A percentile compares a stretch with the other conserved stretches of the same genome.
Evolutionary conservation across 805 yeast species (phyloP).

Genomic region (Yarrowia porcina): DNA sequence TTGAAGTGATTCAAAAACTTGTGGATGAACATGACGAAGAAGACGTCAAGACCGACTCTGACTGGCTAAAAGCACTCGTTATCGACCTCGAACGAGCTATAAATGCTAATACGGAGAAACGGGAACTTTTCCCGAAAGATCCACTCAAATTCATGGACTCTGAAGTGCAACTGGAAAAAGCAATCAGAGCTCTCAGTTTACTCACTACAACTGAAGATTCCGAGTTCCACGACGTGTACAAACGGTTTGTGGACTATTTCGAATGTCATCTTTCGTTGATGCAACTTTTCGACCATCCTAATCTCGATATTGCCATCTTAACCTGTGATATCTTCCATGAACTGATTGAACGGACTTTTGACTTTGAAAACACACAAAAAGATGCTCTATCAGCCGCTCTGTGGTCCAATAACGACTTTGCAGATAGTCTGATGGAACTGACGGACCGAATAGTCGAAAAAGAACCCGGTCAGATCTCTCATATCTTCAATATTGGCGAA

Average conservation of each 20-base stretch:
- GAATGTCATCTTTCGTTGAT: neutral
- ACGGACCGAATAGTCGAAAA: constrained; percentile 1
- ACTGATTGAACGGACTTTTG: neutral
- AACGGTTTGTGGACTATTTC: neutral
- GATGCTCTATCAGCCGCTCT: no score
- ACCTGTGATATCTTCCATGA: constrained; percentile 18
- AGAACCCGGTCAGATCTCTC: neutral
- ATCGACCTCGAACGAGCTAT: constrained; percentile 36
- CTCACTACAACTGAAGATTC: neutral
- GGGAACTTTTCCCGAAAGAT: constrained; percentile 29
- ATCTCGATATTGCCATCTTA: constrained; percentile 5
- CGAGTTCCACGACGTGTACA: neutral
- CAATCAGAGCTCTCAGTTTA: constrained; percentile 28
- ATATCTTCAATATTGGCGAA: neutral
- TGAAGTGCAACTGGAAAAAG: constrained; percentile 30
- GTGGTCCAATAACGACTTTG: neutral
- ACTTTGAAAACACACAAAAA: neutral
- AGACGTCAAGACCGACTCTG: no score
- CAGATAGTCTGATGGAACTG: neutral
- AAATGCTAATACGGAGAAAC: constrained; percentile 28
- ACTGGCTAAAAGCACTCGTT: constrained; percentile 26
- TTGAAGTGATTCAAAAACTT: neutral
- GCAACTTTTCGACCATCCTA: constrained; percentile 14
- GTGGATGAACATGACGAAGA: constrained; percentile 18
- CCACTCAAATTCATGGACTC: constrained; percentile 34